Evolutionary conservation across 2,329 filamentous ascomycete genomes (phyloP), one percentile per base, ranked within the genome.

Genomic region (Pyricularia sp.): DNA sequence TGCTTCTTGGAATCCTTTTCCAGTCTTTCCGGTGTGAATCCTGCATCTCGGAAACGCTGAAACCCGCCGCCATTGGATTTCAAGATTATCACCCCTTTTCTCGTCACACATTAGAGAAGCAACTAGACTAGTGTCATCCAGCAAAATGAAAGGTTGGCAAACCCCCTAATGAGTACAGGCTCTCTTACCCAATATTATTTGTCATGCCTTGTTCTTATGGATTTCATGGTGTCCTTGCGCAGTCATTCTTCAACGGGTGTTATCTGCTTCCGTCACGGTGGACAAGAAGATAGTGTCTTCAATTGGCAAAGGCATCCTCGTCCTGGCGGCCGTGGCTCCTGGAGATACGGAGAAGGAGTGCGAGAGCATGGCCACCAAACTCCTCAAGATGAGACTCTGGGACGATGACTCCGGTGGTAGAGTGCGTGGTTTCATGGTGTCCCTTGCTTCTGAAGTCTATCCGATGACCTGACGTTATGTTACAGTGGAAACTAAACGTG

Each of bases 231-330:
- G 69, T 68, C 31, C 58, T 67, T 68, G 70, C 70, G 68, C 76
- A 97, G 95, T 93, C 68, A 92, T 99, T 70, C 82, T 98, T 68
- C 95, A 99, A 80, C 88, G 95, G 72, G 95, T 99, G 67, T 88
- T 97, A 70, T 98, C 94, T 63, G 94, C 94, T 70, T 97, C 94
- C 9, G 95, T 99, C 74, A 95, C 93, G 1, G 94, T 99, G 68
- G 94, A 99, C 77, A 91, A 92, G 76, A 86, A 97, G 77, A 82
- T 97, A 33, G 87, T 99, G 64, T 98, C 95, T 1, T 92, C 91
- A 3, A 98, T 99, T 75, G 92, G 93, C 70, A 92, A 90, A 79
- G 95, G 95, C 33, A 81, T 99, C 63, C 84, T 99, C 7, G 93
- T 98, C 36, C 91, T 99, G 77, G 94, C 94, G 26, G 95, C 94